These are phyloP conservation scores for Fusarium avenaceum DNA, from an alignment of 2,329 filamentous ascomycete genomes.

Conservation along the genomic window DNA sequence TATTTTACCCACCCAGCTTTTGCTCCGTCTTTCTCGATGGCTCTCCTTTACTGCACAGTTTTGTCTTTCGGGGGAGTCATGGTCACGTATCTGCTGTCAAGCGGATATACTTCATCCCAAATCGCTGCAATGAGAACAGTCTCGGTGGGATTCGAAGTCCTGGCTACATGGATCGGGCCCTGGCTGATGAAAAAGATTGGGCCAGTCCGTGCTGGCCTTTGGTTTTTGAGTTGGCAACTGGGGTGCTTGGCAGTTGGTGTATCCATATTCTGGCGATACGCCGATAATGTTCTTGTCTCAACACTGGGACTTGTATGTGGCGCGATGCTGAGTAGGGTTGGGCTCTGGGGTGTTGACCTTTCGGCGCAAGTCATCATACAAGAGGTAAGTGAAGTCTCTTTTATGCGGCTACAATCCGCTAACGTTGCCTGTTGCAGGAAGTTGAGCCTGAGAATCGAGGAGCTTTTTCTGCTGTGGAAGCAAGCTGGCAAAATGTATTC, in stretches of 20 bases:
- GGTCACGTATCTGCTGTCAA: constrained; percentile 72
- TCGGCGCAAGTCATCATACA: constrained; percentile 72
- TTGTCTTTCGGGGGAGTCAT: constrained; percentile 72
- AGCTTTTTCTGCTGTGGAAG: constrained; percentile 76
- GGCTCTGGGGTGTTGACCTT: constrained; percentile 73
- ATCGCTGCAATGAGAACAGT: constrained; percentile 67
- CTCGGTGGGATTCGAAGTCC: constrained; percentile 68
- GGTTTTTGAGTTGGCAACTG: constrained; percentile 79
- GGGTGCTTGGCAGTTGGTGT: constrained; percentile 63
- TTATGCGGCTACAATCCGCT: constrained; percentile 1
- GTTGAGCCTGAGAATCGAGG: constrained; percentile 71
- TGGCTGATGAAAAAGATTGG: constrained; percentile 68
- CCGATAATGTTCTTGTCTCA: constrained; percentile 52
- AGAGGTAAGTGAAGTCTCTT: constrained; percentile 59
- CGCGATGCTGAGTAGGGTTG: constrained; percentile 69
- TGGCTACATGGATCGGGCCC: constrained; percentile 72
- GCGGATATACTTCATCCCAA: constrained; percentile 64
- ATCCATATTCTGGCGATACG: constrained; percentile 56
- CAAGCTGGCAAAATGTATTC: constrained; percentile 76
- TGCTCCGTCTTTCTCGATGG: constrained; percentile 70
- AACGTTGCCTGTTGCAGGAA: constrained; percentile 56
- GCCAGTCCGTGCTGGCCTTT: constrained; percentile 74
- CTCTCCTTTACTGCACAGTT: constrained; percentile 73
- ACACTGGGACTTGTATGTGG: constrained; percentile 64
- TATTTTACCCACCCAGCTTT: constrained; percentile 70